Evolutionary conservation across 2,329 filamentous ascomycete species (phyloP), one percentile per base, ranked within the genome.

Genomic region (Zelopaecilomyces penicillatus): DNA sequence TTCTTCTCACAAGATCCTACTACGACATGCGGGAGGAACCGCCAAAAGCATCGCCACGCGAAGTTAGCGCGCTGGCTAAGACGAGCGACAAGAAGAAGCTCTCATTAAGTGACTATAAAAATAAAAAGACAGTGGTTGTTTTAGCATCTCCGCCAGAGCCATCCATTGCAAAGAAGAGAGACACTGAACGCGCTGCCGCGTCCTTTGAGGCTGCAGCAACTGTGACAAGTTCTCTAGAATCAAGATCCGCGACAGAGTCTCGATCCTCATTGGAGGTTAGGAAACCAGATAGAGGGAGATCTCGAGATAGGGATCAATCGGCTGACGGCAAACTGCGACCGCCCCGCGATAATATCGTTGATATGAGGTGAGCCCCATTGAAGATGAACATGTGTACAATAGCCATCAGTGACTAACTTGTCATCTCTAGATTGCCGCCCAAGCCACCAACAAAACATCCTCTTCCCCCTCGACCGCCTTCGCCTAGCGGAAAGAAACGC

Each of bases 21-120:
- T 78, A 75, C 63, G 72, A 78, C 45, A 76, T 80, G 58, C 69
- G 72, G 56, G 71, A 76, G 53, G 73, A 76, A 48, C 65, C 68
- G 26, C 64, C 66, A 8, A 67, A 66, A 34, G 61, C 64, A 46
- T 52, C 60, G 37, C 59, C 64, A 44, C 60, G 59, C 48, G 60
- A 66, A 44, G 58, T 67, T 49, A 59, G 56, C 53, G 59, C 65
- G 48, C 66, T 73, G 47, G 53, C 67, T 43, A 62, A 67, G 51
- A 60, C 60, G 41, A 65, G 60, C 50, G 60, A 60, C 48, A 68
- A 72, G 55, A 77, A 71, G 60, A 77, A 78, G 58, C 57, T 80
- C 51, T 77, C 75, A 10, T 60, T 80, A 48, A 76, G 73, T 59
- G 76, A 80, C 57, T 80, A 79, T 53, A 75, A 75, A 61, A 79